Percentiles rank a stretch among this genome's conserved stretches.
These are phyloP conservation scores for Alloascoidea hylecoeti DNA, from an alignment of 805 yeast genomes.

Conservation along the genomic window DNA sequence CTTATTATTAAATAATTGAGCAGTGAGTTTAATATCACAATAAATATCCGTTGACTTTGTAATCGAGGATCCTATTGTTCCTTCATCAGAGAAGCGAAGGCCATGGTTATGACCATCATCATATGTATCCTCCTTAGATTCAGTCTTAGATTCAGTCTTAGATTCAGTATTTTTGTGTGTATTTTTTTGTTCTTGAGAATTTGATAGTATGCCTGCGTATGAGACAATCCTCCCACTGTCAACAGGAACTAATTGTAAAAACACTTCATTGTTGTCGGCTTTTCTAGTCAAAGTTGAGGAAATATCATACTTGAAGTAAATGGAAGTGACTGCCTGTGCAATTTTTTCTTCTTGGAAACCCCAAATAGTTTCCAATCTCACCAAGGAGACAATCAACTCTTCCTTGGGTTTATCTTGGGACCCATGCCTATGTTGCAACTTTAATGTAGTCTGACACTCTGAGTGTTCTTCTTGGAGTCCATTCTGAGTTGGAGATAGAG, in stretches of 20 bases:
- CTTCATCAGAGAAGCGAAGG: not conserved
- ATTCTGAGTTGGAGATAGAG: no score
- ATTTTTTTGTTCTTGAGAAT: not conserved
- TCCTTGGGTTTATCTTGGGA: not conserved
- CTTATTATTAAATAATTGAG: no score
- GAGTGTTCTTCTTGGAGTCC: no score
- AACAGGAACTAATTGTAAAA: not conserved
- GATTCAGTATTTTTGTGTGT: slow-evolving; percentile 2
- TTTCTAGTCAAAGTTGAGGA: slow-evolving; percentile 5
- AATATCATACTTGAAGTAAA: slow-evolving; percentile 1
- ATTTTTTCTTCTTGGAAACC: slow-evolving; percentile 12
- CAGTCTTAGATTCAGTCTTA: no score
- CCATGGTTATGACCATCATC: slow-evolving; percentile 1
- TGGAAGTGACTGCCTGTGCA: slow-evolving; percentile 9
- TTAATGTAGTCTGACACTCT: no score
- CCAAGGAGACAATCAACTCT: slow-evolving; percentile 1
- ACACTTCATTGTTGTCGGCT: not conserved
- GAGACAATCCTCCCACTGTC: slow-evolving; percentile 1
- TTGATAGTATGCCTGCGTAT: not conserved
- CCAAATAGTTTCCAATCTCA: not conserved
- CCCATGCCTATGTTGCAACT: not conserved
- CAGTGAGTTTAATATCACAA: not conserved
- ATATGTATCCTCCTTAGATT: no score
- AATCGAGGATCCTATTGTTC: not conserved
- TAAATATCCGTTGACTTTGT: not conserved